Evolutionary conservation across 2,329 filamentous ascomycete species (phyloP).

Genomic region (Aaosphaeria arxii): DNA sequence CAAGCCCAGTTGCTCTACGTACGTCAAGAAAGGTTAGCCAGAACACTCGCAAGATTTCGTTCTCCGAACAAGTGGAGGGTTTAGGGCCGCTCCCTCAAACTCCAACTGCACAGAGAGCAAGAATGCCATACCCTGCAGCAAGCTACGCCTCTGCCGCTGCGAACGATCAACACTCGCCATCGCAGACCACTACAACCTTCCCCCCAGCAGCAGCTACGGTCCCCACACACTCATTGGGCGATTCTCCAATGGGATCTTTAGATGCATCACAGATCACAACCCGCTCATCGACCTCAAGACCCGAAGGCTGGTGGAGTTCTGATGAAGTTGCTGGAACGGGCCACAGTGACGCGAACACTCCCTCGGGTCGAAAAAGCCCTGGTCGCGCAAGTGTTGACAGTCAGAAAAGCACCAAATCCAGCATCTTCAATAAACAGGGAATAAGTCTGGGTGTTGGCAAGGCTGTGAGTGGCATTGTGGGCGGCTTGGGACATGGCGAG

Average conservation of each 20-base stretch:
- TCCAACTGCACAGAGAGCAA: constrained; percentile 9
- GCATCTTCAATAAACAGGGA: constrained; percentile 28
- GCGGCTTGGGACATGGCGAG: constrained; percentile 20
- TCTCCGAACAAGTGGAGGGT: constrained; percentile 5
- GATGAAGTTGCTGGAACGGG: constrained; percentile 36
- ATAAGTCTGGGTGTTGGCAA: constrained; percentile 31
- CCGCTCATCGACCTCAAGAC: constrained; percentile 28
- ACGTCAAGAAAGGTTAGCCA: constrained; percentile 18
- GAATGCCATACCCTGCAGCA: constrained; percentile 15
- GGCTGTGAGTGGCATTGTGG: constrained; percentile 28
- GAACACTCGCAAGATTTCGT: constrained; percentile 10
- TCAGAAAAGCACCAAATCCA: constrained; percentile 18
- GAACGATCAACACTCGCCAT: constrained; percentile 15
- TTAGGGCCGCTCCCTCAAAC: constrained; percentile 10
- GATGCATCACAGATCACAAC: constrained; percentile 25
- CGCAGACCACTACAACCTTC: constrained; percentile 16
- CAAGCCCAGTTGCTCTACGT: constrained; percentile 15
- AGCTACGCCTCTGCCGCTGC: constrained; percentile 10
- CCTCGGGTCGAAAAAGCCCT: constrained; percentile 11
- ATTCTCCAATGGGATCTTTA: constrained; percentile 19
- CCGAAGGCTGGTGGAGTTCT: constrained; percentile 39
- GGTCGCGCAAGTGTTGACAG: constrained; percentile 23
- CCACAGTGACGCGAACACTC: constrained; percentile 14
- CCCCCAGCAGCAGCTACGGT: constrained; percentile 17
- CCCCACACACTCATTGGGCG: constrained; percentile 14